Conservation (phyloP, 305 asterid species). For the Fraxinus platypoda region DNA sequence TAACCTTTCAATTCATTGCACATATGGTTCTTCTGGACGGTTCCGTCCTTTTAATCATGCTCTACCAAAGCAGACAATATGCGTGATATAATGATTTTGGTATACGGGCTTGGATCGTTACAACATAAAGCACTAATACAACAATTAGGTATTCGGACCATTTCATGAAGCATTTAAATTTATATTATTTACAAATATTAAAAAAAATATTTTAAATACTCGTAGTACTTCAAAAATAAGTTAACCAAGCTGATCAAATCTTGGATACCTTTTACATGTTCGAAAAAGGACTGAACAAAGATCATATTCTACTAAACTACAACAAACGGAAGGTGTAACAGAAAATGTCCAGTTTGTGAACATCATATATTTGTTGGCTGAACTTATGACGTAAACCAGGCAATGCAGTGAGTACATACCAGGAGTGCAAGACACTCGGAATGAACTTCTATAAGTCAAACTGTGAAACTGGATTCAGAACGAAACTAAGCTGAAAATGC, state of each 20-base stretch:
- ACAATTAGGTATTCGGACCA: neutral
- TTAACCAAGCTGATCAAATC: neutral
- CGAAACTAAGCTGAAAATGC: neutral
- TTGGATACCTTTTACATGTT: neutral
- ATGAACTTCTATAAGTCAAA: constrained; percentile 53
- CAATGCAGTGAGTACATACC: constrained; percentile 60
- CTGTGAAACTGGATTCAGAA: neutral
- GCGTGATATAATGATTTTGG: too few relatives aligned
- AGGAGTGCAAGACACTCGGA: constrained; percentile 86
- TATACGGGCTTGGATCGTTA: neutral
- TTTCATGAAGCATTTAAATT: neutral
- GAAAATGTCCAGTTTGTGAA: neutral
- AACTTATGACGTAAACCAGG: constrained; percentile 66
- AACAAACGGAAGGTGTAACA: neutral
- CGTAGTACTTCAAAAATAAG: neutral
- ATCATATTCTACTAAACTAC: neutral
- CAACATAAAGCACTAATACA: neutral
- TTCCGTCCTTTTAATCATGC: neutral
- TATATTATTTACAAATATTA: neutral
- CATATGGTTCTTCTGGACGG: too few relatives aligned
- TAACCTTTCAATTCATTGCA: too few relatives aligned
- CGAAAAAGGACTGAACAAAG: neutral
- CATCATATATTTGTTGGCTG: neutral
- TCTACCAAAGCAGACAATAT: neutral
- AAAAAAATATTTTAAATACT: too few relatives aligned